A percentile compares a stretch with the other conserved stretches of the same genome.
Conservation (phyloP, 257 asterid species). For the Nicotiana knightiana region DNA sequence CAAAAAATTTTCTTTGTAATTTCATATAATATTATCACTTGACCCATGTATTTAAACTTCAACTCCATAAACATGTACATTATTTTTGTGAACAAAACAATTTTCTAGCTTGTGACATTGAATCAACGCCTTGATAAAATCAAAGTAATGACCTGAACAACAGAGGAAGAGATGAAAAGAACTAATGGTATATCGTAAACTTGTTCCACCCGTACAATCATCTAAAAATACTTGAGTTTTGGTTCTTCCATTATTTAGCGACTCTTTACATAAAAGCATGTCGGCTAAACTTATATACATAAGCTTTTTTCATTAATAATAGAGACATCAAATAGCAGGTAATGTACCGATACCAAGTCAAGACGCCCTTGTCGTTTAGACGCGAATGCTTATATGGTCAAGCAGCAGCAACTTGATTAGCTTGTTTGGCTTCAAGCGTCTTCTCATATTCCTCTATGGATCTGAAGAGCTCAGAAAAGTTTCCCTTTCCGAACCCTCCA, state of each 20-base stretch:
- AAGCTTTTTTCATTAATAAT: not conserved
- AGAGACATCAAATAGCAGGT: not conserved
- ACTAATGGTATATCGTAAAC: not conserved
- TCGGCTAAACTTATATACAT: not conserved
- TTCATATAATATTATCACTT: no score
- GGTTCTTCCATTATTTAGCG: not conserved
- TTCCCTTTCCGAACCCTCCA: slow-evolving; percentile 99
- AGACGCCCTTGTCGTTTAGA: not conserved
- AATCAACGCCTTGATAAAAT: no score
- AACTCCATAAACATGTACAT: no score
- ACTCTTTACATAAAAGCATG: not conserved
- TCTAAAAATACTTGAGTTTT: not conserved
- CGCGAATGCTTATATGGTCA: not conserved
- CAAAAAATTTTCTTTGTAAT: no score
- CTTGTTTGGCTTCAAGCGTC: slow-evolving; percentile 67
- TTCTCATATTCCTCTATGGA: slow-evolving; percentile 90
- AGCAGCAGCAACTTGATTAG: slow-evolving; percentile 21
- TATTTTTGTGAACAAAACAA: no score
- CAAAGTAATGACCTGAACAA: no score
- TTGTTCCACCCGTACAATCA: not conserved
- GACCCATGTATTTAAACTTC: no score
- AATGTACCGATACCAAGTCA: not conserved
- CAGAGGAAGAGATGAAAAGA: no score
- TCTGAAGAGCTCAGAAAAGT: slow-evolving; percentile 85
- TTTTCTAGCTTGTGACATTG: no score